A percentile compares a stretch with the other conserved stretches of the same genome.
Conservation (phyloP, 2,329 filamentous ascomycete genomes). For the Phoma herbarum region DNA sequence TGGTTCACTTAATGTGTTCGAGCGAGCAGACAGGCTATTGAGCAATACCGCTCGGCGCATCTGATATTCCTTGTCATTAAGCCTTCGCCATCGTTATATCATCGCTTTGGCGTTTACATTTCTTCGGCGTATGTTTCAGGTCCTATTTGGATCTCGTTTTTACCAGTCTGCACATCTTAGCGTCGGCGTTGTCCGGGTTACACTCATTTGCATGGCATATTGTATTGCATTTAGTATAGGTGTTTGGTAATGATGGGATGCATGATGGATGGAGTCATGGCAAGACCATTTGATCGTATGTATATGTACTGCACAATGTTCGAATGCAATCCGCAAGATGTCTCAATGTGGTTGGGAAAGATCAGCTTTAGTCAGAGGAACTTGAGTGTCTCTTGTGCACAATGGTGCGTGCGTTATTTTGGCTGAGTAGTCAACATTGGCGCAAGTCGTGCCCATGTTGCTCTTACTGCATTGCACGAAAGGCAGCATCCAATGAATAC, state of each 20-base stretch:
- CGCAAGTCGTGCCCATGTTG: too few relatives aligned
- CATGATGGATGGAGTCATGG: conserved; percentile 8
- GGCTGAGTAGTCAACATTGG: too few relatives aligned
- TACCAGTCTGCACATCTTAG: conserved; percentile 18
- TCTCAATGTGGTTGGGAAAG: too few relatives aligned
- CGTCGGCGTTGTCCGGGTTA: conserved; percentile 23
- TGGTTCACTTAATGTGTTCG: conserved; percentile 47
- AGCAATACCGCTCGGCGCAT: conserved; percentile 43
- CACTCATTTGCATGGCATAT: conserved; percentile 23
- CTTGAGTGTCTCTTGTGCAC: too few relatives aligned
- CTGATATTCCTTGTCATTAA: conserved; percentile 15
- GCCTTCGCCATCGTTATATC: background rate
- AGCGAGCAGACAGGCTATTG: conserved; percentile 47
- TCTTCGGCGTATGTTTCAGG: background rate
- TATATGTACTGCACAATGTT: background rate
- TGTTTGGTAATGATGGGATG: background rate
- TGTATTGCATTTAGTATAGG: conserved; percentile 13
- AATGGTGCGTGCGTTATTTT: too few relatives aligned
- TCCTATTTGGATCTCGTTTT: background rate
- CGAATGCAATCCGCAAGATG: too few relatives aligned
- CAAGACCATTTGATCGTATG: conserved; percentile 10
- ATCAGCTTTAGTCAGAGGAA: too few relatives aligned
- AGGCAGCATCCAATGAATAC: too few relatives aligned
- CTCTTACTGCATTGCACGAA: too few relatives aligned
- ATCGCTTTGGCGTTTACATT: background rate